Percentiles rank a stretch among this genome's conserved stretches.
Evolutionary conservation across 2,329 filamentous ascomycete genomes (phyloP).

Genomic region (Chaetomium sp.): DNA sequence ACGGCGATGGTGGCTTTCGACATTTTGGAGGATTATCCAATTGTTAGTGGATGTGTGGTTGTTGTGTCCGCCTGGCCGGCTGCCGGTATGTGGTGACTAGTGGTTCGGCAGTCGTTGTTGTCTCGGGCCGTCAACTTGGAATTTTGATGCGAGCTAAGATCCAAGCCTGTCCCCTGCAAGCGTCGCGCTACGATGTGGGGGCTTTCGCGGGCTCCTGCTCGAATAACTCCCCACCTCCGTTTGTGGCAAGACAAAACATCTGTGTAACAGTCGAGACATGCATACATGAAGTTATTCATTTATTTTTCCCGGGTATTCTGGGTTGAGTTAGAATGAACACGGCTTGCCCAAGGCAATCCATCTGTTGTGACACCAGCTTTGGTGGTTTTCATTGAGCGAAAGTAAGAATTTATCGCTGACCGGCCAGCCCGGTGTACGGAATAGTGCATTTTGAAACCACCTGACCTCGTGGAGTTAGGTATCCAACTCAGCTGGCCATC

Average conservation of each 20-base stretch:
- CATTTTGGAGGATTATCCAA: slow-evolving; percentile 53
- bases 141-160: not conserved
- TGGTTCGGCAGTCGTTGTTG: not conserved
- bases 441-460: not conserved
- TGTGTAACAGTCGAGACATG: too few species aligned
- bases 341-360: not conserved
- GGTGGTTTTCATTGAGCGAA: too few species aligned
- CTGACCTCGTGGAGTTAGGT: not conserved
- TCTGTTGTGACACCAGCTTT: too few species aligned
- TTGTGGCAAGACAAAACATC: too few species aligned
- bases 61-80: not conserved
- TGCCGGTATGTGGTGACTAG: not conserved
- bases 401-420: too few species aligned
- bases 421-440: not conserved
- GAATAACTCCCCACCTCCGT: too few species aligned
- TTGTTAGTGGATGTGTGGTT: not conserved
- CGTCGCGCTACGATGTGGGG: not conserved
- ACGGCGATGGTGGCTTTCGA: slow-evolving; percentile 76
- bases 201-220: too few species aligned
- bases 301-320: too few species aligned
- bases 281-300: too few species aligned
- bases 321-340: not conserved
- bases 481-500: not conserved
- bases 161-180: not conserved
- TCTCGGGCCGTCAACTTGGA: slow-evolving; percentile 1